Evolutionary conservation across 768 basidiomycete species (phyloP).

Genomic region (Leccinum imitatum): DNA sequence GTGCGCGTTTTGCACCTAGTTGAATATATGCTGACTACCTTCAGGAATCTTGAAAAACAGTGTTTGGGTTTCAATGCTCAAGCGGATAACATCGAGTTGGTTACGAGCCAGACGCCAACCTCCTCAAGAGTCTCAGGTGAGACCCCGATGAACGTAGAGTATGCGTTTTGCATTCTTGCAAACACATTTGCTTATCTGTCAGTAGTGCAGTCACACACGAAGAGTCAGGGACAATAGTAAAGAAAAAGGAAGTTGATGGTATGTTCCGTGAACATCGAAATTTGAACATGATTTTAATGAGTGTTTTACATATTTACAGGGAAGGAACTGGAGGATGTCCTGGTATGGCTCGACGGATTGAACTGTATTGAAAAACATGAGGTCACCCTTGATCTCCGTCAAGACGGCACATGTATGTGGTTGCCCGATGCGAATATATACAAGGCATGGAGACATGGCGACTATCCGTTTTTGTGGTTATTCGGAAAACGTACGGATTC

Average conservation of each 20-base stretch:
- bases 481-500: background rate
- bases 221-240: background rate
- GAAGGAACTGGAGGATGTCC: background rate
- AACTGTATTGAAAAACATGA: background rate
- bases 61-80: background rate
- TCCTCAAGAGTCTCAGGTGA: background rate
- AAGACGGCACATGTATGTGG: conserved; percentile 2
- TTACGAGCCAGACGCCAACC: background rate
- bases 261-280: background rate
- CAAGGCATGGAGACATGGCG: background rate
- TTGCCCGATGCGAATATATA: background rate
- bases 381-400: background rate
- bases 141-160: background rate
- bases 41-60: conserved; percentile 3
- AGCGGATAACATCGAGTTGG: background rate
- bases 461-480: background rate
- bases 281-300: background rate
- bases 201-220: background rate
- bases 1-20: background rate
- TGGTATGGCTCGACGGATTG: background rate
- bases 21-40: background rate
- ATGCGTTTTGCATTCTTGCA: background rate
- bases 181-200: background rate
- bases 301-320: background rate
- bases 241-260: background rate